Base-by-base conservation (phyloP, 352 stramenopile genomes). In the Discostella stelligera region DNA sequence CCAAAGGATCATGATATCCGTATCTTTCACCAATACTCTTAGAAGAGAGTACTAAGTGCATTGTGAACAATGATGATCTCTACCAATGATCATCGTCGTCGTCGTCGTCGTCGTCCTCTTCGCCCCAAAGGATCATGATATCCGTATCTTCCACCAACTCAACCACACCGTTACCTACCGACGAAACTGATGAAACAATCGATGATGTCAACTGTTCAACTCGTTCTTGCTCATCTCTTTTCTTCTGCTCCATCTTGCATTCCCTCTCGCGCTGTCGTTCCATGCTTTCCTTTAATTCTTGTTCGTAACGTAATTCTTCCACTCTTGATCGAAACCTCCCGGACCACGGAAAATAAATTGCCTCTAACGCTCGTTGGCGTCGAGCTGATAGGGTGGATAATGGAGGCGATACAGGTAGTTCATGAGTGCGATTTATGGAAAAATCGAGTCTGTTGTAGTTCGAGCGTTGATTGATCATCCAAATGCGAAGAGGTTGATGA, bases 1-100 rank as follows among this genome's bases (percentile, higher is more conserved):
- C 74, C 74, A 82, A 37, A 82, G 65, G 25, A 53, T 58, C 74
- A 82, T 77, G 50, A 82, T 77, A 71, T 82, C 74, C 32, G 62
- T 25, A 49, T 62, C 59, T 14, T 82, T 48, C 10, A 32, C 48
- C 21, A 44, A 44, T n/a, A n/a, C n/a, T n/a, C n/a, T n/a, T n/a
- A n/a, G n/a, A 41, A 41, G 9, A 9, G 32, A 41, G 9, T 41
- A 41, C 32, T 41, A 3, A 10, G 37, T 44, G 13, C 4, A 44
- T 44, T 44, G 1, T 44, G 37, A 44, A 3, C 11, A 44, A 44
- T 9, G 4, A 41, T 41, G 4, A 9, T 14, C 7, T 53, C 60
- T 75, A 76, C 66, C 66, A 75, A 59, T 59, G 30, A 66, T 72
- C 66, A 25, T 44, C 37, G 37, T 8, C 37, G 7, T 79, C 69